Evolutionary conservation across 2,329 filamentous ascomycete species (phyloP).

Genomic region (Trichoderma endophyticum): DNA sequence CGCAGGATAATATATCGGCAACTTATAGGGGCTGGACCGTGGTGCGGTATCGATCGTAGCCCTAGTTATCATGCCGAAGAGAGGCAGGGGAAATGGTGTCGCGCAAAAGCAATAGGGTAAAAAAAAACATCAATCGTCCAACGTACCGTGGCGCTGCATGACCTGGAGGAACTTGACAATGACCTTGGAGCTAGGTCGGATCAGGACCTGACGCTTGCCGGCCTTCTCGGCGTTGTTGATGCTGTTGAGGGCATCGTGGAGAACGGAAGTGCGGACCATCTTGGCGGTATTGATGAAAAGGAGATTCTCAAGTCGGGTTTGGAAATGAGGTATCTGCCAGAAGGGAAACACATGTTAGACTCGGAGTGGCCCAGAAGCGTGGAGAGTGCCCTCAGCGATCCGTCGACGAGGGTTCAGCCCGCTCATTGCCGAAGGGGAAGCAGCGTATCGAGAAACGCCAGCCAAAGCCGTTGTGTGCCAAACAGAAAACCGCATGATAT

Average conservation of each 20-base stretch:
- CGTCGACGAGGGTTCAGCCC: slow-evolving; percentile 64
- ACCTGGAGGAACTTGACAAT: slow-evolving; percentile 99
- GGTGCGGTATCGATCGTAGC: slow-evolving; percentile 73
- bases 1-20: slow-evolving; percentile 86
- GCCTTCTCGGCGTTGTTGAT: slow-evolving; percentile 99
- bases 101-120: neutral
- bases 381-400: slow-evolving; percentile 64
- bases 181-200: slow-evolving; percentile 98
- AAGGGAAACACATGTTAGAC: slow-evolving; percentile 52
- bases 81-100: slow-evolving; percentile 22
- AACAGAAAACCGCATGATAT: slow-evolving; percentile 17
- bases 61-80: slow-evolving; percentile 99
- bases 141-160: slow-evolving; percentile 99
- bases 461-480: slow-evolving; percentile 6
- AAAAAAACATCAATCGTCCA: neutral
- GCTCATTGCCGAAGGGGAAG: slow-evolving; percentile 63
- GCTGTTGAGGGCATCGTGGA: slow-evolving; percentile 97
- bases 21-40: slow-evolving; percentile 99
- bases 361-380: slow-evolving; percentile 57
- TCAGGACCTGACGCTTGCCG: slow-evolving; percentile 98
- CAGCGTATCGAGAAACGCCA: slow-evolving; percentile 52
- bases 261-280: slow-evolving; percentile 99
- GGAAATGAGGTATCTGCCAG: slow-evolving; percentile 64
- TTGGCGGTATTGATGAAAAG: slow-evolving; percentile 60
- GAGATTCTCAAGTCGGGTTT: slow-evolving; percentile 76